Percentiles rank a stretch among this genome's conserved stretches.
Conservation (phyloP, 371 early-diverging fungal genomes). For the Mortierella sp. region DNA sequence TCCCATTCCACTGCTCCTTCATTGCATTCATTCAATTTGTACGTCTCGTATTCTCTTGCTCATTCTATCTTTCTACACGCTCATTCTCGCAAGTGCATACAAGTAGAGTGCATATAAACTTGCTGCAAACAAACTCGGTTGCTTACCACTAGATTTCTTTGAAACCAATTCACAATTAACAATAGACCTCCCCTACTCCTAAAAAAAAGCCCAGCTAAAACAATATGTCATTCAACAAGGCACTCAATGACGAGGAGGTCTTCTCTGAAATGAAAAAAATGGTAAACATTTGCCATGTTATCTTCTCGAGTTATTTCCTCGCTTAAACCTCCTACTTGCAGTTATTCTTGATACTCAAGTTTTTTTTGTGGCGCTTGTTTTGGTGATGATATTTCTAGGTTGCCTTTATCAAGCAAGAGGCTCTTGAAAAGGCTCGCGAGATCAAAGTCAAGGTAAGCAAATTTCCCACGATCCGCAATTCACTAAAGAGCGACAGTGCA, state of each 20-base stretch:
- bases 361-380: not conserved
- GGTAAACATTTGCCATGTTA: slow-evolving; percentile 60
- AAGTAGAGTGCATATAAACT: not conserved
- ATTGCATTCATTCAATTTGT: slow-evolving; percentile 5
- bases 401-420: slow-evolving; percentile 98
- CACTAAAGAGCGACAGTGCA: not conserved
- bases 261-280: slow-evolving; percentile 89
- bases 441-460: slow-evolving; percentile 92
- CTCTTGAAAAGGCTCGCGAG: slow-evolving; percentile 97
- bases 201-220: slow-evolving; percentile 19
- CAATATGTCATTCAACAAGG: slow-evolving; percentile 62
- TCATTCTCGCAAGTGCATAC: not conserved
- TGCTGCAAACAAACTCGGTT: not conserved
- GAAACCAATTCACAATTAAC: not conserved
- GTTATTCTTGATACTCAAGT: not conserved
- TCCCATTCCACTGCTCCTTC: too few relatives aligned
- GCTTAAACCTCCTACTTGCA: not conserved
- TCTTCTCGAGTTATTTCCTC: not conserved
- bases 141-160: slow-evolving; percentile 1
- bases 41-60: not conserved
- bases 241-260: slow-evolving; percentile 95
- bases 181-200: not conserved
- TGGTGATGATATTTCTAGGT: slow-evolving; percentile 62
- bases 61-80: not conserved
- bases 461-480: not conserved